Evolutionary conservation across 768 basidiomycete genomes (phyloP).

Genomic region (Tulasnella sp.): DNA sequence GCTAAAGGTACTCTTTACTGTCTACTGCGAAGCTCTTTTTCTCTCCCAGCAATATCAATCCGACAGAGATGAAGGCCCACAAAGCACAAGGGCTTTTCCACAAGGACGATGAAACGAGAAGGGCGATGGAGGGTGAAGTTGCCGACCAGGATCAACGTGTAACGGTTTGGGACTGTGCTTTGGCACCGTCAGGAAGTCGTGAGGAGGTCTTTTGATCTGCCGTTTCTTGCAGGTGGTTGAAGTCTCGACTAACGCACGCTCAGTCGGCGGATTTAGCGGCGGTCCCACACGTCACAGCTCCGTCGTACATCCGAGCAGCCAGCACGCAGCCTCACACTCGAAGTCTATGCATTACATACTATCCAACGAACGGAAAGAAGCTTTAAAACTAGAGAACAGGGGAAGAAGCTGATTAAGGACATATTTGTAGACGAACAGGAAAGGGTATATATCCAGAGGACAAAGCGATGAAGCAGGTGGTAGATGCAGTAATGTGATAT

Average conservation of each 20-base stretch:
- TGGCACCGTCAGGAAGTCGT: not conserved
- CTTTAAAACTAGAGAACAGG: not conserved
- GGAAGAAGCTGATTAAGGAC: not conserved
- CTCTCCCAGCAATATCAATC: not conserved
- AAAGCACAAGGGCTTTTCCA: not conserved
- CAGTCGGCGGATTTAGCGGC: not conserved
- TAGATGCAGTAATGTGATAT: not conserved
- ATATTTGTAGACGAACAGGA: not conserved
- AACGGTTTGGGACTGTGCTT: not conserved
- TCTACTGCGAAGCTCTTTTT: not conserved
- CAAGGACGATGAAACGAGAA: not conserved
- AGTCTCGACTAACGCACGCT: slow-evolving; percentile 7
- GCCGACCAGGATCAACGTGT: not conserved
- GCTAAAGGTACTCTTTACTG: not conserved
- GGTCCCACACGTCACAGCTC: not conserved
- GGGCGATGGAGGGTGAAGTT: not conserved
- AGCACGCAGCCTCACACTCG: not conserved
- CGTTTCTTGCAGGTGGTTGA: slow-evolving; percentile 9
- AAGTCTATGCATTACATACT: not conserved
- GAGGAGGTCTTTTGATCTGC: not conserved
- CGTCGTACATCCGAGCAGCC: not conserved
- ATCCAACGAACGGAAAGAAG: not conserved
- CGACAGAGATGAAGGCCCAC: not conserved
- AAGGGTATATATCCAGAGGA: not conserved
- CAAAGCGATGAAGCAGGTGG: not conserved